Base-by-base conservation (phyloP, 1,139 yeast species). In the Kodamaea alishanica region DNA sequence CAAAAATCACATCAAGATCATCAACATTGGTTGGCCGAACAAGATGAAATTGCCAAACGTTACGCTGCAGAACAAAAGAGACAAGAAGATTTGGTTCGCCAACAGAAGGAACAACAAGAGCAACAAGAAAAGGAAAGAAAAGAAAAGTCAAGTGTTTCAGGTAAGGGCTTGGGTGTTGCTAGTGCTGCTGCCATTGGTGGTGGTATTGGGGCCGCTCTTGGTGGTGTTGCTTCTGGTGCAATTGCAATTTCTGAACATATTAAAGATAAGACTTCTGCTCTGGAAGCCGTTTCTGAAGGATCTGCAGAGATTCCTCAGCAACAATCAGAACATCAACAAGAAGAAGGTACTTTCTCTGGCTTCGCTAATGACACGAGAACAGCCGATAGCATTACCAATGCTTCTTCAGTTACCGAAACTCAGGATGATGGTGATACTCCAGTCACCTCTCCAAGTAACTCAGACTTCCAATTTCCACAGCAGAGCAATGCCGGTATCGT, bases 401-500 rank as follows among this genome's bases (percentile, higher is more conserved):
- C 67, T 4, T 51, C 68, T 1, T 70, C 77, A 0, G 63, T 73
- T 2, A 61, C 55, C 20, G 4, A 15, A 15, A 60, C 67, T 8
- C 55, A 64, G 27, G 61, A 55, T 7, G 74, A 64, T 27, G 56
- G 51, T 26, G 81, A 75, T 45, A 77, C 83, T 2, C 81, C 82
- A 9, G 66, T 73, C 26, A 77, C 83, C 1, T 75, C 81, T 6
- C 83, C 82, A 34, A 72, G 71, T 33, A 67, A 65, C 33, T 75
- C 81, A 1, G 79, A 78, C 20, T 71, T 65, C 56, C 77, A 67
- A 45, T 73, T 70, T 71, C 65, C 81, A 57, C 63, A 78, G 81
- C 56, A 57, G 12, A 44, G 54, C 6, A 53, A 48, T 40, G 60
- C 63, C 9, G 68, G 67, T 11, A 57, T 65, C 35, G 67, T 48